Percentiles rank a stretch among this genome's conserved stretches.
Evolutionary conservation across 2,329 filamentous ascomycete genomes (phyloP).

Genomic region (Didymosphaeria variabile): DNA sequence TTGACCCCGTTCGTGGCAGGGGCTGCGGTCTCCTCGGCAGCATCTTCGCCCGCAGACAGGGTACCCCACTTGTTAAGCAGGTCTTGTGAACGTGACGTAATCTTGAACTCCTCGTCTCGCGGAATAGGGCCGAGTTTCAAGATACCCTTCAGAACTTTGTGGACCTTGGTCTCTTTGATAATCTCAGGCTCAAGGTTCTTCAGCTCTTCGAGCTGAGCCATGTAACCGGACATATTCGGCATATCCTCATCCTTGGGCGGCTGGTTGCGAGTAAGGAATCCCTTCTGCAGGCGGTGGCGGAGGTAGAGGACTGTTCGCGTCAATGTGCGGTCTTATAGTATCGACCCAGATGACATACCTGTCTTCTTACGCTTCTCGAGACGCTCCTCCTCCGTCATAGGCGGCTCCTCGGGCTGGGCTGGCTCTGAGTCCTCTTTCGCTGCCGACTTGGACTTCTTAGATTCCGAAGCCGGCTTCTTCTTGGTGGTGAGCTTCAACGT

Average conservation of each 20-base stretch:
- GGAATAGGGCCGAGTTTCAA: slow-evolving; percentile 82
- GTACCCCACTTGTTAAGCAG: slow-evolving; percentile 92
- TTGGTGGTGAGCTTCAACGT: slow-evolving; percentile 56
- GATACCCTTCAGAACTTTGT: slow-evolving; percentile 97
- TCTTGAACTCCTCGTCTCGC: slow-evolving; percentile 85
- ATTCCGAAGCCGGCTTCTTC: slow-evolving; percentile 50
- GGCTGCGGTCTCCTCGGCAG: slow-evolving; percentile 35
- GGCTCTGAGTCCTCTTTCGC: slow-evolving; percentile 67
- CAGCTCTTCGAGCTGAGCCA: slow-evolving; percentile 82
- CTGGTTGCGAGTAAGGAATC: slow-evolving; percentile 84
- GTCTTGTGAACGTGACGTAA: slow-evolving; percentile 82
- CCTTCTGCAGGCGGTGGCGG: slow-evolving; percentile 93
- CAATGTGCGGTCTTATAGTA: slow-evolving; percentile 5
- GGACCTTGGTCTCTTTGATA: slow-evolving; percentile 92
- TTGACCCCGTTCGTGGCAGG: slow-evolving; percentile 47
- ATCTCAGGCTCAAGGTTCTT: slow-evolving; percentile 86
- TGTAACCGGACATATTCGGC: slow-evolving; percentile 77
- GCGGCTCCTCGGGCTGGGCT: slow-evolving; percentile 60
- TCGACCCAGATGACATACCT: slow-evolving; percentile 41
- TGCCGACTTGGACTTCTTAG: slow-evolving; percentile 58
- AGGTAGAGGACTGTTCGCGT: slow-evolving; percentile 79
- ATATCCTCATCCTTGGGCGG: slow-evolving; percentile 88
- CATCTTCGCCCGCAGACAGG: slow-evolving; percentile 57
- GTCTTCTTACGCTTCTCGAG: slow-evolving; percentile 68
- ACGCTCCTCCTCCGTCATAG: slow-evolving; percentile 63